These are phyloP conservation scores for Sinapis alba DNA, from an alignment of 441 rosid species.

Conservation along the genomic window DNA sequence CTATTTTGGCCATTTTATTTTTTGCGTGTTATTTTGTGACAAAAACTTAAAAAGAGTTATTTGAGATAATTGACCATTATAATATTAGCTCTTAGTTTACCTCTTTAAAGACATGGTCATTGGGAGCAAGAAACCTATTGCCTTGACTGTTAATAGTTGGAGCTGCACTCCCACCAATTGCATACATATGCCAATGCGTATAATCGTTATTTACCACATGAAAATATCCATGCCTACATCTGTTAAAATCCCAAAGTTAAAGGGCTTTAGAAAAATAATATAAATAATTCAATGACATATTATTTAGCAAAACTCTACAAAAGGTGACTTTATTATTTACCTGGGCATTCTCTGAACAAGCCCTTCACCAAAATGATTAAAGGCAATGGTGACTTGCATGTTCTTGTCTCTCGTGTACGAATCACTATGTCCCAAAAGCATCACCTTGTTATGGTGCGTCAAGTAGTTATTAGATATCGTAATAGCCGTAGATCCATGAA, in stretches of 20 bases:
- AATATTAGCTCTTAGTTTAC: conserved; percentile 20
- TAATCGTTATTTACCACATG: conserved; percentile 60
- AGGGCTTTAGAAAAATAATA: background rate
- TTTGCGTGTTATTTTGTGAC: no score
- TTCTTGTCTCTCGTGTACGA: conserved; percentile 49
- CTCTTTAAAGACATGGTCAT: conserved; percentile 45
- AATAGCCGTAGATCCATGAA: conserved; percentile 69
- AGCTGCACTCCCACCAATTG: conserved; percentile 55
- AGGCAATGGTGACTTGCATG: conserved; percentile 59
- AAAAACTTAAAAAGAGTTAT: no score
- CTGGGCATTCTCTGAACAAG: conserved; percentile 60
- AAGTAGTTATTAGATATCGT: conserved; percentile 67
- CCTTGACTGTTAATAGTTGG: conserved; percentile 58
- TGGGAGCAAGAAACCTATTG: conserved; percentile 50
- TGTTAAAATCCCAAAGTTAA: conserved; percentile 7
- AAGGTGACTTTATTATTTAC: conserved; percentile 25
- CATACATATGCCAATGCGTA: conserved; percentile 60
- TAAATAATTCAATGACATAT: background rate
- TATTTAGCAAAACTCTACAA: background rate
- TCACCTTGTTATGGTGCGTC: conserved; percentile 64
- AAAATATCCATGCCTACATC: conserved; percentile 60
- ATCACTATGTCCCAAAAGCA: conserved; percentile 54
- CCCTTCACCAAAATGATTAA: conserved; percentile 54
- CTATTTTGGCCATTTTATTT: no score
- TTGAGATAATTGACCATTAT: no score